Evolutionary conservation across 2,329 filamentous ascomycete species (phyloP), one percentile per base, ranked within the genome.

Genomic region (Scytalidium sp.): DNA sequence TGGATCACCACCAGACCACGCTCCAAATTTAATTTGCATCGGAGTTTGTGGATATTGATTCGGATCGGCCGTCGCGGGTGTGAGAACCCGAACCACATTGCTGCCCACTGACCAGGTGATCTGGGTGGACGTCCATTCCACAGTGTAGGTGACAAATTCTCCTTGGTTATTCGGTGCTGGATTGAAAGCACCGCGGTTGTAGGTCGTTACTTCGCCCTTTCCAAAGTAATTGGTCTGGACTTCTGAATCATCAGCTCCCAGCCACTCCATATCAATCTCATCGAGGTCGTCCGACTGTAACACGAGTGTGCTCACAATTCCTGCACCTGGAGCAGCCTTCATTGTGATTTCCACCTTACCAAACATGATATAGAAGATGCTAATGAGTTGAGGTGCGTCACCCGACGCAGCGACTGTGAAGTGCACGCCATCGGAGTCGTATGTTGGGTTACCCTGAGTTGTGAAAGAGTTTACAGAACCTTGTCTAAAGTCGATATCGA

Each of bases 331-430:
- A 9, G 94, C 91, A 21, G 90, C 84, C 71, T 93, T 92, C 75
- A 97, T 79, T 25, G 83, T 85, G 58, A 92, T 82, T 57, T 96
- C 88, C 64, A 97, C 88, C 56, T 86, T 88, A 58, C 94, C 94
- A 67, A 97, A 99, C 94, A 99, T 97, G 74, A 99, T 96, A 77
- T 97, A 97, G 81, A 96, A 97, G 62, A 94, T 83, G 53, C 91
- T 96, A 56, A 80, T 80, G 53, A 99, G 81, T 67, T 93, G 87
- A 0, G 94, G 94, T 3, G 90, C 82, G 65, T 99, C 90, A 50
- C 93, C 92, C 45, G 84, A 78, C 63, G 84, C 74, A 46, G 82
- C 71, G 46, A 99, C 85, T 21, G 89, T 91, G 67, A 99, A 95
- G 15, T 81, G 81, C 21, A 81, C 92, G 51, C 94, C 94, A 65